These are phyloP conservation scores for Starmerella apis DNA, from an alignment of 805 yeast genomes.

Conservation along the genomic window DNA sequence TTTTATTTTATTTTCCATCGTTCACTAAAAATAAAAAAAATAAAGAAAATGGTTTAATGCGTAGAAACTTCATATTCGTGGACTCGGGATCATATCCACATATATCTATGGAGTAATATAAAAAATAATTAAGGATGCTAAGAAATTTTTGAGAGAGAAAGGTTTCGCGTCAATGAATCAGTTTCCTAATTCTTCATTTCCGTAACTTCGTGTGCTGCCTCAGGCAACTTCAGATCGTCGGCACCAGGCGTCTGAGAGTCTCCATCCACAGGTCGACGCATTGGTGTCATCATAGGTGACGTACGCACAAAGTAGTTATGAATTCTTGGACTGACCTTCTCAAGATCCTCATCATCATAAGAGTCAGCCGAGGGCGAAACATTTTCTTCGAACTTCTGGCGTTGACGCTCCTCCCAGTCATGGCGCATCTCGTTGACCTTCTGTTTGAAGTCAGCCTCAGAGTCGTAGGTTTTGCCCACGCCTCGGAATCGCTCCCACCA, in stretches of 20 bases:
- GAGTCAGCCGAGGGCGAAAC: conserved; percentile 14
- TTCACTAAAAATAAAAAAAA: no score
- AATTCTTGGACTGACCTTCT: conserved; percentile 28
- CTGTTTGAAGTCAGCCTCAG: conserved; percentile 34
- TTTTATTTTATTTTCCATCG: no score
- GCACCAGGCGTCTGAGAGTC: conserved; percentile 13
- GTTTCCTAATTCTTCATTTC: background rate
- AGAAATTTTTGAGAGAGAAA: no score
- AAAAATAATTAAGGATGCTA: no score
- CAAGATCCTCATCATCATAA: conserved; percentile 21
- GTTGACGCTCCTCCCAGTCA: conserved; percentile 33
- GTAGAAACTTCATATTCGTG: no score
- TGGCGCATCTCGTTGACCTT: conserved; percentile 32
- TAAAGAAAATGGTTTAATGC: no score
- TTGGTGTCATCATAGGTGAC: conserved; percentile 30
- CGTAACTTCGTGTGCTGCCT: conserved; percentile 23
- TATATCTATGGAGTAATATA: no score
- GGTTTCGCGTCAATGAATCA: no score
- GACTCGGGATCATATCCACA: no score
- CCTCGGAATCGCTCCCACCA: conserved; percentile 32
- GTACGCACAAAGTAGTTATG: conserved; percentile 33
- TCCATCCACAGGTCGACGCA: conserved; percentile 16
- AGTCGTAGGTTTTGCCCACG: conserved; percentile 32
- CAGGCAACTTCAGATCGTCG: conserved; percentile 31
- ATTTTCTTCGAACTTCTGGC: conserved; percentile 26